Evolutionary conservation across 2,329 filamentous ascomycete genomes (phyloP), one percentile per base, ranked within the genome.

Genomic region (Thelonectria olida): DNA sequence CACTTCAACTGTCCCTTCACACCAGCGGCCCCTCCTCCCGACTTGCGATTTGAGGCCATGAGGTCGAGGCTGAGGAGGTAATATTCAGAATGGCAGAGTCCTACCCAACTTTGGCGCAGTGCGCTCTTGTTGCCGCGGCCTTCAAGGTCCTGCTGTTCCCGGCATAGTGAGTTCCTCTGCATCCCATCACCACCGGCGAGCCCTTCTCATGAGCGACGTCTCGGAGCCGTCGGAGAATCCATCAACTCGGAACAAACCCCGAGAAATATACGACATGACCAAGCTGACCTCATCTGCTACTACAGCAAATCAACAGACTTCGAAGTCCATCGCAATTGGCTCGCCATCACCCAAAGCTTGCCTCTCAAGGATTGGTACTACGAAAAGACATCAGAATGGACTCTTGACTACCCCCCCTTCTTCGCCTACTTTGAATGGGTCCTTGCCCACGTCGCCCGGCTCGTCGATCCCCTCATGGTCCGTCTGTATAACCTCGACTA

Each of bases 381-480:
- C 75, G 96, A 99, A 84, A 91, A 94, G 80, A 97, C 94, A 2
- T 99, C 96, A 61, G 93, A 98, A 92, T 99, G 96, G 96, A 99
- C 96, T 0, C 90, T 99, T 73, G 96, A 99, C 81, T 99, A 99
- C 76, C 96, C 96, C 28, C 96, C 96, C 7, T 97, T 98, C 80
- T 99, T 99, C 75, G 96, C 96, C 69, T 94, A 92, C 76, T 97
- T 98, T 80, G 96, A 99, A 84, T 98, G 93, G 93, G 76, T 89
- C 44, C 84, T 99, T 71, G 96, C 95, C 47, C 92, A 96, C 72
- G 82, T 89, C 59, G 96, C 94, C 23, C 86, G 83, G 66, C 87
- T 92, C 74, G 84, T 88, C 64, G 94, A 99, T 74, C 88, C 92
- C 22, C 86, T 84, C 60, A 96, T 99, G 91, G 83, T 98, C 56